These are phyloP conservation scores for Amphichorda felina DNA, from an alignment of 2,329 filamentous ascomycete genomes.

Conservation along the genomic window DNA sequence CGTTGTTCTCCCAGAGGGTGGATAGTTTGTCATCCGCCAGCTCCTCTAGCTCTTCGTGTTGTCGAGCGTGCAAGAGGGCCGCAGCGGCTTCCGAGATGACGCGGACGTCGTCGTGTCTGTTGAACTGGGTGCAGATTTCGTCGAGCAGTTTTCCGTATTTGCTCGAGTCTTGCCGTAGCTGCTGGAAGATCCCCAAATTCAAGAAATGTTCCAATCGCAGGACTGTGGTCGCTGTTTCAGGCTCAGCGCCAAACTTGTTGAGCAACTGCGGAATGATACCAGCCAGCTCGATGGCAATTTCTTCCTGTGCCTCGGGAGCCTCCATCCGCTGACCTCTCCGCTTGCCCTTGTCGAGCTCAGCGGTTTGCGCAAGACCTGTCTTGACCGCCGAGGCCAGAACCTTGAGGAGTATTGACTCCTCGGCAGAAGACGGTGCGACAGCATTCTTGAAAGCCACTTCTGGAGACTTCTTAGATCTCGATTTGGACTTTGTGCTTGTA, in stretches of 20 bases:
- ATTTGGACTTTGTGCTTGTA: conserved; percentile 38
- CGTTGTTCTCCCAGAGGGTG: conserved; percentile 74
- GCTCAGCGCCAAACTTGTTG: conserved; percentile 86
- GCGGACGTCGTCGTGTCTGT: conserved; percentile 76
- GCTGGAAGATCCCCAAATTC: conserved; percentile 77
- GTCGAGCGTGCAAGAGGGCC: conserved; percentile 73
- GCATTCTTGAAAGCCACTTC: conserved; percentile 56
- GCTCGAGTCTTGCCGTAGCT: conserved; percentile 74
- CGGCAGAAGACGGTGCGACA: conserved; percentile 60
- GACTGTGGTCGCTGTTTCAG: conserved; percentile 75
- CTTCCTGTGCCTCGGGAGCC: conserved; percentile 61
- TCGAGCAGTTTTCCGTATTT: conserved; percentile 73
- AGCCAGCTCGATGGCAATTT: conserved; percentile 66
- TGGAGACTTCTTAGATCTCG: conserved; percentile 39
- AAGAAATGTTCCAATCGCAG: conserved; percentile 77
- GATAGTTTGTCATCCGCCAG: conserved; percentile 70
- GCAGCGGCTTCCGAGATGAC: conserved; percentile 76
- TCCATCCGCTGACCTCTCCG: conserved; percentile 49
- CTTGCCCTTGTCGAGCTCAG: conserved; percentile 51
- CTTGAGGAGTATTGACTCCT: conserved; percentile 80
- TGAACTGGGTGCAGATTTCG: conserved; percentile 89
- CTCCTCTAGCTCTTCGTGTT: conserved; percentile 82
- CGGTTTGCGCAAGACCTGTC: conserved; percentile 52
- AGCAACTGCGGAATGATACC: conserved; percentile 72
- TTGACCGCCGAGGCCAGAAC: conserved; percentile 77